Conservation (phyloP, 129 eudicot species). For the sunflower (Helianthus annuus) region HanXRQr2.0-SUNRISE NC_035439.2:55954481-55954980, state of each 20-base stretch:
- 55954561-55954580: constrained; percentile 75
- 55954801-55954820: too few species aligned
- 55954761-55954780: background rate
- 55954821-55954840: background rate
- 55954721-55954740: background rate
- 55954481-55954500: constrained; percentile 87
- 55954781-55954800: background rate
- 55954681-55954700: constrained; percentile 69
- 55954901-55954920: background rate
- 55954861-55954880: background rate
- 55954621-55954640: constrained; percentile 76
- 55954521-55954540: constrained; percentile 92
- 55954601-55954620: constrained; percentile 67
- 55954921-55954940: background rate
- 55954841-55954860: background rate
- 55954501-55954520: constrained; percentile 82
- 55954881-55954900: background rate
- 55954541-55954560: constrained; percentile 83
- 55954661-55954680: constrained; percentile 92
- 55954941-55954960: constrained; percentile 4
- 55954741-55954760: background rate
- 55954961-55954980: background rate
- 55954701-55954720: background rate
- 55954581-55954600: constrained; percentile 95
- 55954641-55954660: constrained; percentile 97